Percentiles rank a stretch among this genome's conserved stretches.
Conservation (phyloP, 257 asterid species). For the Nicotiana noctiflora region DNA sequence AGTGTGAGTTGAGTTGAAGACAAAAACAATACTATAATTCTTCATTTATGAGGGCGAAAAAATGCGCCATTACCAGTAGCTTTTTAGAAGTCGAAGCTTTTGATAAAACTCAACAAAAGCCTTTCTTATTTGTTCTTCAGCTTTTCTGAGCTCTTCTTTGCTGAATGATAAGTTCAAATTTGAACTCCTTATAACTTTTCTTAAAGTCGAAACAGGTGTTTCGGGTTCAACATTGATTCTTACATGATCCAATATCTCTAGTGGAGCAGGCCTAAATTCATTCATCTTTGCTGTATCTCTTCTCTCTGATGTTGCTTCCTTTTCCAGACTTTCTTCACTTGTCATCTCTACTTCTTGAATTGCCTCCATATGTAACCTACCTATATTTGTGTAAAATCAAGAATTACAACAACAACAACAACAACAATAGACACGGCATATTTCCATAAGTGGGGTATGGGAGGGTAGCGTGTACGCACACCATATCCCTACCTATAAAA, state of each 20-base stretch:
- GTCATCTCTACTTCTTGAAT: slow-evolving; percentile 70
- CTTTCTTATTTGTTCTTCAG: slow-evolving; percentile 46
- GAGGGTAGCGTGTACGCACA: too few species aligned
- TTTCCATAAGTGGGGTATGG: too few species aligned
- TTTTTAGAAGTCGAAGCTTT: slow-evolving; percentile 61
- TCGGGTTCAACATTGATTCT: slow-evolving; percentile 60
- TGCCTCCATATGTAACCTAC: slow-evolving; percentile 29
- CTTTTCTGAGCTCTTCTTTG: slow-evolving; percentile 53
- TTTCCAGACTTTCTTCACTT: slow-evolving; percentile 17
- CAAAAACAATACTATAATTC: background rate
- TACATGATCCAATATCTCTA: slow-evolving; percentile 58
- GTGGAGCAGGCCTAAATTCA: slow-evolving; percentile 35
- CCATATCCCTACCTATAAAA: too few species aligned
- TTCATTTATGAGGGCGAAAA: background rate
- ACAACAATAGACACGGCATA: too few species aligned
- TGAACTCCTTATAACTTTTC: slow-evolving; percentile 31
- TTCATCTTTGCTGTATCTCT: slow-evolving; percentile 5
- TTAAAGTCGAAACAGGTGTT: slow-evolving; percentile 62
- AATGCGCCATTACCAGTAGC: slow-evolving; percentile 36
- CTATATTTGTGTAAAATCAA: slow-evolving; percentile 13
- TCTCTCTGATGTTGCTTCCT: slow-evolving; percentile 1
- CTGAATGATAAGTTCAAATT: slow-evolving; percentile 43
- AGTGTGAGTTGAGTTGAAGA: slow-evolving; percentile 7
- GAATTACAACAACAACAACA: too few species aligned
- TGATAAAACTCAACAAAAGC: slow-evolving; percentile 62